These are phyloP conservation scores for Calonectria leucothoes DNA, from an alignment of 2,329 filamentous ascomycete species.

Conservation along the genomic window DNA sequence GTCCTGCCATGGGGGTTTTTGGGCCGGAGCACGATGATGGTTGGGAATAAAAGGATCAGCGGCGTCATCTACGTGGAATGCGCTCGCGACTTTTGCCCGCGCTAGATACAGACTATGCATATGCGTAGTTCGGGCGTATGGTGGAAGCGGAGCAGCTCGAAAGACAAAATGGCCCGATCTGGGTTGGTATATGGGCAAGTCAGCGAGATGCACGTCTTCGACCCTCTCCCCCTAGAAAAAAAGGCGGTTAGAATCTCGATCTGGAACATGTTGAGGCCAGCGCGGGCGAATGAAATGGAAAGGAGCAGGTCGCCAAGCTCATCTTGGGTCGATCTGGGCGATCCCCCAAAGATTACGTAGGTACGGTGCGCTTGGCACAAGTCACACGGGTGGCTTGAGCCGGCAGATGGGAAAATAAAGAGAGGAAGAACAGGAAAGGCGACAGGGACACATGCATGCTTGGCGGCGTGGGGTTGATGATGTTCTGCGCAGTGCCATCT, in stretches of 20 bases:
- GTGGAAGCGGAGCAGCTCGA: not conserved
- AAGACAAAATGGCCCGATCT: not conserved
- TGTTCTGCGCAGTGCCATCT: not conserved
- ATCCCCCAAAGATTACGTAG: not conserved
- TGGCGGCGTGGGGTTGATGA: not conserved
- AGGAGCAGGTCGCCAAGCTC: not conserved
- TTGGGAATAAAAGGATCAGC: not conserved
- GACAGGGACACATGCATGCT: not conserved
- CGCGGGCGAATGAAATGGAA: not conserved
- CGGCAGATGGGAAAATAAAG: not conserved
- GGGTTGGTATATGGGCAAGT: not conserved
- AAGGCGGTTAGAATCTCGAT: not conserved
- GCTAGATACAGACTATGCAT: not conserved
- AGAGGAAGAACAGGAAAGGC: not conserved
- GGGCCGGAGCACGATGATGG: not conserved
- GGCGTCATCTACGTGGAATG: not conserved
- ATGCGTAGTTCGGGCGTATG: not conserved
- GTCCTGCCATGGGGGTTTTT: not conserved
- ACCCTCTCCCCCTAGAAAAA: not conserved
- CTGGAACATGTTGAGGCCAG: not conserved
- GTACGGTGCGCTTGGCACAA: not conserved
- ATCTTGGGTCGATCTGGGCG: not conserved
- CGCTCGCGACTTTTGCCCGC: not conserved
- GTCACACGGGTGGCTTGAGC: not conserved
- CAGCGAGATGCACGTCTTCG: not conserved